Evolutionary conservation across 2,329 filamentous ascomycete species (phyloP).

Genomic region (Fusarium marasasianum): DNA sequence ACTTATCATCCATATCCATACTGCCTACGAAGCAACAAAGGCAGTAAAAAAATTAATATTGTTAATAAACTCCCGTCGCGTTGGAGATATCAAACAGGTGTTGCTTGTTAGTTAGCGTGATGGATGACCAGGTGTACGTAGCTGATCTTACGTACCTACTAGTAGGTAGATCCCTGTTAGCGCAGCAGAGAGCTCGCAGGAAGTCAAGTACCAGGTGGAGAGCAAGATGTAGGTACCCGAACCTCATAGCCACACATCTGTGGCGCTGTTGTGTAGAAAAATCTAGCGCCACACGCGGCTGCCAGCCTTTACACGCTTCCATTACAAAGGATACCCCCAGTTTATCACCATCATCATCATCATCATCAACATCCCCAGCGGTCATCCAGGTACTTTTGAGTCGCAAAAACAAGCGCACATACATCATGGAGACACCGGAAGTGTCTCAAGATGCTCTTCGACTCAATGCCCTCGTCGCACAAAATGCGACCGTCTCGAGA

Average conservation of each 20-base stretch:
- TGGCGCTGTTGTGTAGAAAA: slow-evolving; percentile 23
- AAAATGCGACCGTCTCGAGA: slow-evolving; percentile 48
- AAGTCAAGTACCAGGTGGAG: not conserved
- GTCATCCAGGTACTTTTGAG: slow-evolving; percentile 1
- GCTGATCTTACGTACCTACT: slow-evolving; percentile 2
- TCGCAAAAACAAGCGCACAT: slow-evolving; percentile 4
- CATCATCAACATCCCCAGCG: slow-evolving; percentile 30
- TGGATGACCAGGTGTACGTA: slow-evolving; percentile 1
- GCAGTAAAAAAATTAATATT: not conserved
- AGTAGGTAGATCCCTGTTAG: not conserved
- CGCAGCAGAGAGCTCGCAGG: not conserved
- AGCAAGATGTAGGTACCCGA: not conserved
- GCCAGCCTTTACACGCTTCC: slow-evolving; percentile 36
- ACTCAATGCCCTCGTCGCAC: slow-evolving; percentile 47
- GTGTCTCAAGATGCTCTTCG: slow-evolving; percentile 46
- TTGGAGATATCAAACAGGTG: not conserved
- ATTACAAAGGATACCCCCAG: slow-evolving; percentile 29
- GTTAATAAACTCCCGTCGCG: not conserved
- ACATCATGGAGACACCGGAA: slow-evolving; percentile 49
- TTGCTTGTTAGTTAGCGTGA: not conserved
- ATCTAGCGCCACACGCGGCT: slow-evolving; percentile 45
- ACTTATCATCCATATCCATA: slow-evolving; percentile 65
- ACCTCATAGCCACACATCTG: slow-evolving; percentile 10
- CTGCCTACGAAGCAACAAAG: not conserved
- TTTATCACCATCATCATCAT: not conserved